These are phyloP conservation scores for Hanseniaspora clermontiae DNA, from an alignment of 805 yeast genomes.

Conservation along the genomic window DNA sequence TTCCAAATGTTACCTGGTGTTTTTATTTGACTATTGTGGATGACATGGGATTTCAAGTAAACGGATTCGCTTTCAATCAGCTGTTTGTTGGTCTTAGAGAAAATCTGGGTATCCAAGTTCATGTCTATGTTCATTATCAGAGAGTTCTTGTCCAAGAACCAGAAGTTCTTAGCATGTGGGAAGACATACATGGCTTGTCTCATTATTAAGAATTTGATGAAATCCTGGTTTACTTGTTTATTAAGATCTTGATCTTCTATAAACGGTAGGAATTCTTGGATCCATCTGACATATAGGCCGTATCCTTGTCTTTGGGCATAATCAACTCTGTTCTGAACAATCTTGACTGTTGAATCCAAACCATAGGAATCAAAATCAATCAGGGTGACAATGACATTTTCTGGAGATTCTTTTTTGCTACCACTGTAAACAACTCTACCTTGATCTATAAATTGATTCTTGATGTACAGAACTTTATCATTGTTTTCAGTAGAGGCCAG, in stretches of 20 bases:
- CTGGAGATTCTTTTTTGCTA: constrained; percentile 37
- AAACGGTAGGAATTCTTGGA: constrained; percentile 65
- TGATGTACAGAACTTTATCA: constrained; percentile 33
- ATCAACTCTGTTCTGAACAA: constrained; percentile 77
- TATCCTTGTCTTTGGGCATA: constrained; percentile 72
- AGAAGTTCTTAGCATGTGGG: constrained; percentile 80
- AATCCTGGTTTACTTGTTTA: constrained; percentile 17
- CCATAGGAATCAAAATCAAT: constrained; percentile 61
- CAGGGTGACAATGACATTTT: constrained; percentile 63
- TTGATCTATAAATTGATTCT: constrained; percentile 49
- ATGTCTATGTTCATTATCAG: constrained; percentile 60
- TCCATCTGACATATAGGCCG: constrained; percentile 76
- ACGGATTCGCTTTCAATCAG: not conserved
- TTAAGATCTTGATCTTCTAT: constrained; percentile 35
- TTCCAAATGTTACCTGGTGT: constrained; percentile 57
- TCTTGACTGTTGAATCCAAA: constrained; percentile 44
- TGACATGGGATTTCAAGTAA: constrained; percentile 35
- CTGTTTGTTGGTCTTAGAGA: constrained; percentile 52
- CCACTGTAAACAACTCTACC: constrained; percentile 40
- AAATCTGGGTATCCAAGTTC: constrained; percentile 46
- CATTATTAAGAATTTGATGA: constrained; percentile 28
- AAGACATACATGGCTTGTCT: constrained; percentile 89
- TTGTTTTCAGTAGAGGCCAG: constrained; percentile 18
- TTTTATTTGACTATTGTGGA: constrained; percentile 27
- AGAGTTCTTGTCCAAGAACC: constrained; percentile 74